Conservation (phyloP, 345 rosid species). For the Brassica rapa region DNA sequence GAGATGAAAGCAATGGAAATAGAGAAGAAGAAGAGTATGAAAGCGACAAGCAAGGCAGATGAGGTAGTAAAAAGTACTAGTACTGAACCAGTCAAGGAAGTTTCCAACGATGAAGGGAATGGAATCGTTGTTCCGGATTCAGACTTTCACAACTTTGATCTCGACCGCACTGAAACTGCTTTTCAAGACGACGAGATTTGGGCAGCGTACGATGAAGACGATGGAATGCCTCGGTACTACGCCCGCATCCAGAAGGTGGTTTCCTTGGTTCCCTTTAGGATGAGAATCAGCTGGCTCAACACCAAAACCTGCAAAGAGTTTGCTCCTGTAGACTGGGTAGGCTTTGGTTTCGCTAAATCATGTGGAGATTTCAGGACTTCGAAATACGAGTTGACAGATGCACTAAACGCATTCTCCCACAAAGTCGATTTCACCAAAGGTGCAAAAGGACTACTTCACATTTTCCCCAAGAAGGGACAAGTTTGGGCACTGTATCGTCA, state of each 20-base stretch:
- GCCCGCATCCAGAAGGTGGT: constrained; percentile 88
- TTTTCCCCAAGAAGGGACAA: constrained; percentile 76
- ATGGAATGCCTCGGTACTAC: constrained; percentile 97
- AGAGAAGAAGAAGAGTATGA: constrained; percentile 38
- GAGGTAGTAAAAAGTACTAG: constrained; percentile 15
- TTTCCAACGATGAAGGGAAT: constrained; percentile 30
- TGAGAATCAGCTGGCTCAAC: constrained; percentile 93
- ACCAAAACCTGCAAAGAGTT: constrained; percentile 69
- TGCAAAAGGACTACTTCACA: constrained; percentile 59
- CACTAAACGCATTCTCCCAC: constrained; percentile 84
- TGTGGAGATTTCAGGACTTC: constrained; percentile 86
- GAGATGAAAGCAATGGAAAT: constrained; percentile 23
- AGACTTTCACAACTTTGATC: constrained; percentile 89
- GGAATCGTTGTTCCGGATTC: constrained; percentile 83
- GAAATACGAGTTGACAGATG: constrained; percentile 50
- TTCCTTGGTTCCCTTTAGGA: constrained; percentile 73
- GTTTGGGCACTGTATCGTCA: constrained; percentile 90
- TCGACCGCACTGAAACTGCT: constrained; percentile 69
- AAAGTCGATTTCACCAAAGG: constrained; percentile 77
- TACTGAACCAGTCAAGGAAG: constrained; percentile 13
- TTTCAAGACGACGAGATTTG: constrained; percentile 83
- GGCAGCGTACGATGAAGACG: constrained; percentile 94
- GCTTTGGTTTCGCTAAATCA: constrained; percentile 76
- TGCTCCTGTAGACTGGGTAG: constrained; percentile 68
- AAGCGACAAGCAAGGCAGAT: constrained; percentile 32